phyloP scores from a whole-genome alignment of 129 eudicot species.

The Calendula officinalis region DNA sequence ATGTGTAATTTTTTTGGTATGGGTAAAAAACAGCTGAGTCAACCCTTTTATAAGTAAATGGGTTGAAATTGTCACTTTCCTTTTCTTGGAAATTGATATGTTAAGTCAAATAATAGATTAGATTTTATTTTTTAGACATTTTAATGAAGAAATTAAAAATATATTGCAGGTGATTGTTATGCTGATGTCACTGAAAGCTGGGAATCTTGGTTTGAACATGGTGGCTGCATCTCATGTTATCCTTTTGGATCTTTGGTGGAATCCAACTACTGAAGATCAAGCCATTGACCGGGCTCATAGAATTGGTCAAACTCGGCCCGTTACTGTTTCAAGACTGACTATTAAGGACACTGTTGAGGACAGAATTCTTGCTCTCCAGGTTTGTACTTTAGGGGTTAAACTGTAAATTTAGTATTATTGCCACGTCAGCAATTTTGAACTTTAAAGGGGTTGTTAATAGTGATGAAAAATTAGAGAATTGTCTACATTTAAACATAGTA shows the following conservation, averaged over 20 bases:
- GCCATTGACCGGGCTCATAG: constrained; percentile 97
- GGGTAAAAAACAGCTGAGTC: not conserved
- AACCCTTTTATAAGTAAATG: not conserved
- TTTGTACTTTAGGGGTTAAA: constrained; percentile 13
- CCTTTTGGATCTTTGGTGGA: constrained; percentile 99
- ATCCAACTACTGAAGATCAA: constrained; percentile 97
- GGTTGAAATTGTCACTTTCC: not conserved
- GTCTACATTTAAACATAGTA: too few species aligned
- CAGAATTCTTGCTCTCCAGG: constrained; percentile 90
- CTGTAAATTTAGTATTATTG: not conserved
- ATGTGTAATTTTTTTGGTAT: not conserved
- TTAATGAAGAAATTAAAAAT: not conserved
- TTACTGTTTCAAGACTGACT: constrained; percentile 72
- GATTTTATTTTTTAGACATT: not conserved
- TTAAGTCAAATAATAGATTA: not conserved
- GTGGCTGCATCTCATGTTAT: constrained; percentile 94
- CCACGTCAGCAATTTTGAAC: constrained; percentile 6
- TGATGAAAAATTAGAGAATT: too few species aligned
- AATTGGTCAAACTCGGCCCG: constrained; percentile 94
- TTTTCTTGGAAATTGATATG: not conserved
- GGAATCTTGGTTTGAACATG: constrained; percentile 94
- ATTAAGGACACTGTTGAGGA: constrained; percentile 83
- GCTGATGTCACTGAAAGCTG: constrained; percentile 96
- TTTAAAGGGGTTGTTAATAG: not conserved
- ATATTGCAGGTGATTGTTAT: constrained; percentile 81